Evolutionary conservation across 495 filamentous ascomycete genomes (phyloP), one percentile per base, ranked within the genome.

Genomic region (Hyaloscypha bicolor): DNA sequence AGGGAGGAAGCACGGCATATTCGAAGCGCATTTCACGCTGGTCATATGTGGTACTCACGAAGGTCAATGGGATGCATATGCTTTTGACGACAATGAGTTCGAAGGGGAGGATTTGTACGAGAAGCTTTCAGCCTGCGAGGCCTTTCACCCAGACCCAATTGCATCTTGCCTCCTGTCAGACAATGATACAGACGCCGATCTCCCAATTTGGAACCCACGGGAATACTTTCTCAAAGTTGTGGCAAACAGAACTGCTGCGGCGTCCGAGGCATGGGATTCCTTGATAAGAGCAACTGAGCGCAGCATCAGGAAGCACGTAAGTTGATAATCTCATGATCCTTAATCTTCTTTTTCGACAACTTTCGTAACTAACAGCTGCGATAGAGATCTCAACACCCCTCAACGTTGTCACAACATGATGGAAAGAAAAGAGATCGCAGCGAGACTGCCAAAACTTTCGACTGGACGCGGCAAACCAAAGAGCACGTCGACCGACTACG

Each of bases 401-500:
- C n/a, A n/a, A n/a, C n/a, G n/a, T n/a, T n/a, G n/a, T n/a, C n/a
- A n/a, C n/a, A n/a, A n/a, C n/a, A n/a, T n/a, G n/a, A n/a, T n/a
- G n/a, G n/a, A n/a, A n/a, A n/a, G n/a, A n/a, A n/a, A n/a, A n/a
- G 14, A 45, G 32, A 39, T n/a, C 30, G 25, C 8, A 30, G 42
- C 1, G 53, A 58, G 4, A 51, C 35, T 65, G 48, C 9, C 12
- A 58, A 57, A 8, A 58, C 30, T 29, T 65, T 58, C 33, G 32
- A 65, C 63, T 65, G 63, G 63, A 37, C 30, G 4, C 53, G 53
- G 9, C 29, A 65, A 22, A n/a, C n/a, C n/a, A n/a, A n/a, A n/a
- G n/a, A n/a, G n/a, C n/a, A n/a, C n/a, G n/a, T n/a, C n/a, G n/a
- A n/a, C n/a, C n/a, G n/a, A n/a, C n/a, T n/a, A n/a, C n/a, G n/a